Base-by-base conservation (phyloP, 2,329 filamentous ascomycete genomes). In the Diplodia mutila region DNA sequence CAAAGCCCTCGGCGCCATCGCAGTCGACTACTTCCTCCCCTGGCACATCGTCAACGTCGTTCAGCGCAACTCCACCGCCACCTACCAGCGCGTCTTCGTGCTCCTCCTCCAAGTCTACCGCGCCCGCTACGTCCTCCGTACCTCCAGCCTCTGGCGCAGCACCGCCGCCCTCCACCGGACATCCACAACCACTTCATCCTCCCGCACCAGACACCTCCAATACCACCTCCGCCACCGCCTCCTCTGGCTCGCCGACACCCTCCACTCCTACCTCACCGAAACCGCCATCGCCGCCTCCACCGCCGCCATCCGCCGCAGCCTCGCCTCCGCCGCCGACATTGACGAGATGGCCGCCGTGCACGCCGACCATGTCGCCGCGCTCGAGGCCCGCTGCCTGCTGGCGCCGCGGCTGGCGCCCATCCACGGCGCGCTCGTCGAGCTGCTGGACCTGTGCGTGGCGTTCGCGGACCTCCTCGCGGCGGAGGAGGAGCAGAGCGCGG, bases 301-400 rank as follows among this genome's bases (percentile, higher is more conserved):
- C 1, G 74, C 78, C 2, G 81, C 83, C 34, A 85, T 97, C 81
- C 80, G 81, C 6, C 75, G 78, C 2, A 81, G 84, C 0, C 84
- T 97, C 63, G 78, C 80, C 16, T 79, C 81, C 6, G 88, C 92
- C 0, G 83, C 85, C 29, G 92, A 94, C 71, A 87, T 97, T 11
- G 93, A 97, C 75, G 86, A 86, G 29, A 96, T 97, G 91, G 89
- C 93, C 29, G 79, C 79, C 1, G 84, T 89, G 0, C 93, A 97
- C 75, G 80, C 85, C 4, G 75, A 78, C 0, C 94, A 90, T 73
- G 80, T 91, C 53, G 84, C 83, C 53, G 84, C 84, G 1, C 80
- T 95, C 12, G 82, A 89, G 67, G 85, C 88, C 37, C 89, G 92
- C 70, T 87, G 91, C 11, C 86, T 95, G 27, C 85, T 96, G 0